A percentile compares a stretch with the other conserved stretches of the same genome.
phyloP scores from a whole-genome alignment of 2,329 filamentous ascomycete species.

The Cercospora berteroae region DNA sequence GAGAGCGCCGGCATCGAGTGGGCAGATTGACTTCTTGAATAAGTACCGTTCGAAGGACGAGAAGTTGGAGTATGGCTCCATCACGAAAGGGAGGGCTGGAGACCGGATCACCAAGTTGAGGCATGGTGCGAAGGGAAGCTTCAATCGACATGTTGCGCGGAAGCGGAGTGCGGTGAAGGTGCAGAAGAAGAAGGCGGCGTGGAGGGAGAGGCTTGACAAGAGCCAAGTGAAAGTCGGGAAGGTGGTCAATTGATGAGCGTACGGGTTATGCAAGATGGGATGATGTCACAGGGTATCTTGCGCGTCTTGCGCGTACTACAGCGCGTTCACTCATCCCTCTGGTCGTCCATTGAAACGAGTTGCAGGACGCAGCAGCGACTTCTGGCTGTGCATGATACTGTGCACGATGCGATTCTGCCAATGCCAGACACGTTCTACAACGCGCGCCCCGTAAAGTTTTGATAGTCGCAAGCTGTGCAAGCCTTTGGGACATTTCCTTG shows the following conservation, averaged over 20 bases:
- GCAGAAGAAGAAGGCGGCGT: constrained; percentile 49
- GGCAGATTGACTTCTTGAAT: constrained; percentile 68
- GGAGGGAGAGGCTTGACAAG: constrained; percentile 38
- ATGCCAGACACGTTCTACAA: background rate
- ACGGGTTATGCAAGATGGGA: background rate
- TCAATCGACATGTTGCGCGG: constrained; percentile 42
- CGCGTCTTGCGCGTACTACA: no score
- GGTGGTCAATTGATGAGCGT: background rate
- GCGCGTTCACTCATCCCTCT: background rate
- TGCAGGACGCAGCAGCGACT: background rate
- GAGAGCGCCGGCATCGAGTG: constrained; percentile 56
- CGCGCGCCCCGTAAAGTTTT: background rate
- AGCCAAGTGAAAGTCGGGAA: constrained; percentile 1
- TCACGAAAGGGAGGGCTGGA: constrained; percentile 76
- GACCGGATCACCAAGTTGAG: constrained; percentile 94
- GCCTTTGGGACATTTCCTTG: background rate
- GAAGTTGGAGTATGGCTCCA: constrained; percentile 52
- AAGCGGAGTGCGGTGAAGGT: constrained; percentile 39
- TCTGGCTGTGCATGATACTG: no score
- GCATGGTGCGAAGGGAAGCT: constrained; percentile 69
- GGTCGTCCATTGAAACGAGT: background rate
- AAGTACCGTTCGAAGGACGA: constrained; percentile 58
- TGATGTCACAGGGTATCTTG: background rate
- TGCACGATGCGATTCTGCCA: background rate
- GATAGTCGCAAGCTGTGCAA: background rate